phyloP scores from a whole-genome alignment of 2,329 filamentous ascomycete species.

The Apiospora phragmitis region DNA sequence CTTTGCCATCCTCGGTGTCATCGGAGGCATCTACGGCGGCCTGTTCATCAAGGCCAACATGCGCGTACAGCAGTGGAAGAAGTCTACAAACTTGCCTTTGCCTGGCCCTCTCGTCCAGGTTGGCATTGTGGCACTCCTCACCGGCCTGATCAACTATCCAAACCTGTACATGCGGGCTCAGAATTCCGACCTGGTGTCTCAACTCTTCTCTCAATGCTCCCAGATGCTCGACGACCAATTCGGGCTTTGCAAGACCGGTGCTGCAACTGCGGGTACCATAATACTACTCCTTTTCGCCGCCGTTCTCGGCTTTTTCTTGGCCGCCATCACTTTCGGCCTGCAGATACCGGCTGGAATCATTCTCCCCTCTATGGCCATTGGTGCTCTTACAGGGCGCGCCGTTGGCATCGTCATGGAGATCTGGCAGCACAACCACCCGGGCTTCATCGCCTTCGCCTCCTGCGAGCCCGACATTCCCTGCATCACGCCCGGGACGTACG shows the following conservation, averaged over 20 bases:
- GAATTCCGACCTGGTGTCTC: constrained; percentile 85
- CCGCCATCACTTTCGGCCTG: constrained; percentile 87
- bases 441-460: constrained; percentile 73
- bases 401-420: constrained; percentile 88
- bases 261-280: constrained; percentile 79
- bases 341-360: constrained; percentile 96
- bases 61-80: constrained; percentile 79
- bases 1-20: constrained; percentile 80
- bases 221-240: constrained; percentile 82
- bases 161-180: constrained; percentile 96
- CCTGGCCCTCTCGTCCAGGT: constrained; percentile 80
- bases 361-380: constrained; percentile 93
- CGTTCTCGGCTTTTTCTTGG: constrained; percentile 79
- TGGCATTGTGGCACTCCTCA: constrained; percentile 73
- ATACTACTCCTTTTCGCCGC: constrained; percentile 81
- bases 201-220: constrained; percentile 88
- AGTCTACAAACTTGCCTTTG: constrained; percentile 59
- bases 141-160: constrained; percentile 89
- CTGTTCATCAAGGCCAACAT: constrained; percentile 96
- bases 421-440: constrained; percentile 76
- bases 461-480: constrained; percentile 87
- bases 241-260: constrained; percentile 84
- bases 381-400: constrained; percentile 84
- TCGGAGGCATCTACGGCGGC: constrained; percentile 92
- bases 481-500: constrained; percentile 92